A percentile compares a stretch with the other conserved stretches of the same genome.
phyloP scores from a whole-genome alignment of 306 rosid species.

The Pyrus bretschneideri region DNA sequence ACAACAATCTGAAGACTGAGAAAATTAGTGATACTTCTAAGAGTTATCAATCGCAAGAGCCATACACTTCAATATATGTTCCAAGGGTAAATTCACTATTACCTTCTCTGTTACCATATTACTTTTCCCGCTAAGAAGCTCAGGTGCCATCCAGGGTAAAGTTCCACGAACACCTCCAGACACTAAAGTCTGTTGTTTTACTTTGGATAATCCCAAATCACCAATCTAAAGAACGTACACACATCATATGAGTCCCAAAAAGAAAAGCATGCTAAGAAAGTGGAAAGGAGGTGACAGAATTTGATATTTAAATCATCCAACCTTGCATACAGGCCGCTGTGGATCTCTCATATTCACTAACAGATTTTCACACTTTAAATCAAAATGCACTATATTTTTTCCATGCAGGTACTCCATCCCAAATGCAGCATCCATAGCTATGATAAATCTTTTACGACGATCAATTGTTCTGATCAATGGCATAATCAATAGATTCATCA shows the following conservation, averaged over 20 bases:
- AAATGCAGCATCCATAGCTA: conserved; percentile 99
- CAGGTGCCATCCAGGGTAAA: conserved; percentile 99
- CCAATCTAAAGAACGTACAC: conserved; percentile 60
- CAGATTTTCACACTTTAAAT: conserved; percentile 95
- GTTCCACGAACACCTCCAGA: conserved; percentile 99
- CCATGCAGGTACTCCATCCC: conserved; percentile 99
- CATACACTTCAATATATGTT: neutral
- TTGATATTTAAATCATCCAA: conserved; percentile 16
- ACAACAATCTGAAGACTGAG: conserved; percentile 14
- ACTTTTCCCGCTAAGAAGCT: conserved; percentile 96
- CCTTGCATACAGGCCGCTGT: conserved; percentile 98
- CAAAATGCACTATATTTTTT: conserved; percentile 94
- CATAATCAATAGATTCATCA: conserved; percentile 3
- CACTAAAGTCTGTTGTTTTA: conserved; percentile 90
- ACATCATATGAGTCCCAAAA: conserved; percentile 18
- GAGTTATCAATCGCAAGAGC: neutral
- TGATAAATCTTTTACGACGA: conserved; percentile 96
- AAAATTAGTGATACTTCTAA: neutral
- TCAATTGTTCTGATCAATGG: conserved; percentile 77
- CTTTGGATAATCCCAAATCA: conserved; percentile 97
- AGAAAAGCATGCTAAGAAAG: conserved; percentile 1
- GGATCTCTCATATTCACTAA: conserved; percentile 98
- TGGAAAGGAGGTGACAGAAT: neutral
- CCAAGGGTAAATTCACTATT: neutral
- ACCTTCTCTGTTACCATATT: conserved; percentile 98